These are phyloP conservation scores for Pythium chondricola DNA, from an alignment of 352 stramenopile species.

Conservation along the genomic window DNA sequence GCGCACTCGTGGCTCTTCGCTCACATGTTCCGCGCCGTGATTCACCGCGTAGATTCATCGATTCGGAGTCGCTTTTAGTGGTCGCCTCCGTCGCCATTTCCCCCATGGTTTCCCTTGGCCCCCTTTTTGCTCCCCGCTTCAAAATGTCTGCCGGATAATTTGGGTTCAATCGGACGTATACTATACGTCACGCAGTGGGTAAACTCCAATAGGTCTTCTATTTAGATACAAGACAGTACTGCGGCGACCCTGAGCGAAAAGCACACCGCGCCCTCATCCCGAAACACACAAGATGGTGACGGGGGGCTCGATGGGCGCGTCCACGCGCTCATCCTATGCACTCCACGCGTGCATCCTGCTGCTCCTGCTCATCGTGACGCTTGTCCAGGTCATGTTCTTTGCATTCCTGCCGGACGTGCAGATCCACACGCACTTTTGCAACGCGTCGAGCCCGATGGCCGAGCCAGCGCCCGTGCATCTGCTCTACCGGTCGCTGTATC, in stretches of 20 bases:
- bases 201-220: slow-evolving; percentile 1
- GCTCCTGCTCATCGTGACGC: slow-evolving; percentile 61
- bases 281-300: slow-evolving; percentile 7
- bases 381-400: slow-evolving; percentile 74
- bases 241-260: too few relatives aligned
- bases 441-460: too few relatives aligned
- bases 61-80: too few relatives aligned
- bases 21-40: too few relatives aligned
- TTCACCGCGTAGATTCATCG: too few relatives aligned
- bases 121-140: too few relatives aligned
- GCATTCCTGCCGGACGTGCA: slow-evolving; percentile 58
- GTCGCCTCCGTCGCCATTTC: slow-evolving; percentile 6
- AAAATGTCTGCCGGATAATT: too few relatives aligned
- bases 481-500: slow-evolving; percentile 73
- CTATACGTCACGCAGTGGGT: not conserved
- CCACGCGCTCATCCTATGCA: slow-evolving; percentile 47
- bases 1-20: not conserved
- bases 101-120: slow-evolving; percentile 7
- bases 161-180: not conserved
- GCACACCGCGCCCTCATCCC: slow-evolving; percentile 1
- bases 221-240: slow-evolving; percentile 1
- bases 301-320: slow-evolving; percentile 26
- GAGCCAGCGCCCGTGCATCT: slow-evolving; percentile 50
- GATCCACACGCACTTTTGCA: slow-evolving; percentile 57
- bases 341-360: slow-evolving; percentile 67